phyloP scores from a whole-genome alignment of 306 rosid species.

The Trichosanthes truncata region DNA sequence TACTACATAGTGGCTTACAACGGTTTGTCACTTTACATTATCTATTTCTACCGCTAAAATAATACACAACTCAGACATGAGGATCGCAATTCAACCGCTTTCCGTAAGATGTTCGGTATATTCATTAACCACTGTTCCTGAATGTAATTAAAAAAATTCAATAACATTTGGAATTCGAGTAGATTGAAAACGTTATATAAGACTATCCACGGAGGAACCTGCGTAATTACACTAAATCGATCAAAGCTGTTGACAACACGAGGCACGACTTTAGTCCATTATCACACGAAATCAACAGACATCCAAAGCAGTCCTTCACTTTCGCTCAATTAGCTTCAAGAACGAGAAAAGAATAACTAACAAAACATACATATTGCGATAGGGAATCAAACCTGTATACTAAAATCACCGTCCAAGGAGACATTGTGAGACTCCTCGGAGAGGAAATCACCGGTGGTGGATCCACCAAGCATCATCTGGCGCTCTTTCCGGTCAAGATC shows the following conservation, averaged over 20 bases:
- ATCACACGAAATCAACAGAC: background rate
- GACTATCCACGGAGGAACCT: background rate
- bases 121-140: background rate
- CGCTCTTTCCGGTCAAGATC: slow-evolving; percentile 88
- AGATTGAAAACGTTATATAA: background rate
- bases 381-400: slow-evolving; percentile 62
- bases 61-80: background rate
- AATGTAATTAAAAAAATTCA: background rate
- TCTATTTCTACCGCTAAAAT: background rate
- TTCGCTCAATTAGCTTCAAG: background rate
- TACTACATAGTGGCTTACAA: background rate
- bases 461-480: slow-evolving; percentile 60
- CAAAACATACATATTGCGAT: background rate
- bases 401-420: slow-evolving; percentile 93
- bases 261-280: background rate
- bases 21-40: background rate
- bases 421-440: slow-evolving; percentile 83
- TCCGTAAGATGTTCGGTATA: background rate
- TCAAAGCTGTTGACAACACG: background rate
- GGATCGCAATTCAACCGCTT: background rate
- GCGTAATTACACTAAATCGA: background rate
- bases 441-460: slow-evolving; percentile 60
- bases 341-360: background rate
- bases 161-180: background rate
- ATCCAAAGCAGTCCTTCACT: background rate